phyloP scores from a whole-genome alignment of 2,329 filamentous ascomycete genomes.

The Furcasterigmium furcatum region DNA sequence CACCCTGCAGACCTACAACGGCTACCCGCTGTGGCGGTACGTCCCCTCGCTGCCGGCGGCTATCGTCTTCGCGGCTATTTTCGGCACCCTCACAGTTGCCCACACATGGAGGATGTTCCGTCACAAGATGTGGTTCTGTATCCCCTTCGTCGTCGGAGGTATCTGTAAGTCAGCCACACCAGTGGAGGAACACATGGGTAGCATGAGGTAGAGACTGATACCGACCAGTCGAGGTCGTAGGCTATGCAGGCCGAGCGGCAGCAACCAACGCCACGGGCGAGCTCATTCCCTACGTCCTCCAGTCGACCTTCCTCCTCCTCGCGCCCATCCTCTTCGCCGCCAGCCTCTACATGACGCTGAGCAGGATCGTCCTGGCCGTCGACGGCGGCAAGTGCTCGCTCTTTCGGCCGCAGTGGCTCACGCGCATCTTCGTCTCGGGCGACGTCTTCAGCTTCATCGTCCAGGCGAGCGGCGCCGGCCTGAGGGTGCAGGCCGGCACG shows the following conservation, averaged over 20 bases:
- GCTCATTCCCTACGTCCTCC: constrained; percentile 34
- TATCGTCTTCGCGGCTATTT: constrained; percentile 41
- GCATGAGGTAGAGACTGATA: background rate
- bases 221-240: constrained; percentile 26
- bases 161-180: constrained; percentile 32
- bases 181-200: background rate
- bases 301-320: constrained; percentile 36
- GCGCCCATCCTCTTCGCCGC: constrained; percentile 42
- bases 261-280: constrained; percentile 28
- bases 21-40: constrained; percentile 22
- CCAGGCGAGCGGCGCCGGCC: constrained; percentile 23
- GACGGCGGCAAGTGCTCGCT: constrained; percentile 16
- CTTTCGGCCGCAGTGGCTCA: constrained; percentile 20
- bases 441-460: constrained; percentile 24
- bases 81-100: constrained; percentile 31
- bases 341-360: constrained; percentile 41
- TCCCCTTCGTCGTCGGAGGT: constrained; percentile 40
- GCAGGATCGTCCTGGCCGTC: constrained; percentile 28
- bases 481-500: constrained; percentile 18
- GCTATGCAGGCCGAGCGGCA: constrained; percentile 33
- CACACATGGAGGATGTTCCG: constrained; percentile 38
- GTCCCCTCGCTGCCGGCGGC: constrained; percentile 41
- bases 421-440: constrained; percentile 24
- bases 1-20: constrained; percentile 16
- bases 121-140: constrained; percentile 44